A percentile compares a stretch with the other conserved stretches of the same genome.
These are phyloP conservation scores for Aureobasidium sp. DNA, from an alignment of 2,329 filamentous ascomycete genomes.

Conservation along the genomic window DNA sequence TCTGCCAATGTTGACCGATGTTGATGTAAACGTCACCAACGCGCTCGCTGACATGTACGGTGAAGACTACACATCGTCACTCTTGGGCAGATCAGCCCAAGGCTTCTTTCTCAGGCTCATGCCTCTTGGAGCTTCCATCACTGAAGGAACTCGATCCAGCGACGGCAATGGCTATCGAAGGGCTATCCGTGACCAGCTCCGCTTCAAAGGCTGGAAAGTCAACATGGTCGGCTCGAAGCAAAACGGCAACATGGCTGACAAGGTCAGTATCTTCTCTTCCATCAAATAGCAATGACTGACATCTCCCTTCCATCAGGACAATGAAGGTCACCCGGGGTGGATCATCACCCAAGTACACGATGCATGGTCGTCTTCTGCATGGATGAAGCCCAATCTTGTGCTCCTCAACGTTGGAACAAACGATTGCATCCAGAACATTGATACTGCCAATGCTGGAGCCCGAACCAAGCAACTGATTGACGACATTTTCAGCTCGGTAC, in stretches of 20 bases:
- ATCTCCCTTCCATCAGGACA: background rate
- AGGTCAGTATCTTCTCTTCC: background rate
- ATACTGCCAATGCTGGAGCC: background rate
- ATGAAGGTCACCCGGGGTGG: background rate
- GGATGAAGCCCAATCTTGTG: background rate
- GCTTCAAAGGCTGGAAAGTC: background rate
- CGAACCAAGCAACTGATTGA: background rate
- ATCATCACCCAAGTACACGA: background rate
- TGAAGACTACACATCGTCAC: too few relatives aligned
- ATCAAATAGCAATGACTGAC: background rate
- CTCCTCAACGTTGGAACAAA: background rate
- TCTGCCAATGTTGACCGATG: background rate
- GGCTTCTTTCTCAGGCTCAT: background rate
- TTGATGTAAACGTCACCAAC: too few relatives aligned
- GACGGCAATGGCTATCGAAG: background rate
- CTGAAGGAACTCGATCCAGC: background rate
- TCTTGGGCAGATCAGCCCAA: background rate
- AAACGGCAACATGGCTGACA: background rate
- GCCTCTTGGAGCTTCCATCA: background rate
- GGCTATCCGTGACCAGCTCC: background rate
- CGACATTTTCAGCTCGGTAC: background rate
- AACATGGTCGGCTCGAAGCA: background rate
- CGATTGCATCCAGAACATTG: background rate
- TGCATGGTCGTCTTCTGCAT: background rate
- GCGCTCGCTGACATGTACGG: background rate